Evolutionary conservation across 768 basidiomycete species (phyloP), one percentile per base, ranked within the genome.

Genomic region (Collybia sp.): DNA sequence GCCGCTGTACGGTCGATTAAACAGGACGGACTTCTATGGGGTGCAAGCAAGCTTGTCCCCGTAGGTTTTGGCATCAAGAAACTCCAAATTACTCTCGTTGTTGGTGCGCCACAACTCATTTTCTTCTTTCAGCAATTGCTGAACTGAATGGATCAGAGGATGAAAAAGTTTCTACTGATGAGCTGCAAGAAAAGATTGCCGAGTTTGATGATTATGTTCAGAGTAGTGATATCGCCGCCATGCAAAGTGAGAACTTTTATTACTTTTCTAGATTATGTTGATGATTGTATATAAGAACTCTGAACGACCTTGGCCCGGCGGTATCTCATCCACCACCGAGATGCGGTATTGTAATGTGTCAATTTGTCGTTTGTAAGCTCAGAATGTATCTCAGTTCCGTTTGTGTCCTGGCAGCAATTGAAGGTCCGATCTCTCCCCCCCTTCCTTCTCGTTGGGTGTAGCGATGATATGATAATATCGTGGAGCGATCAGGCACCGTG

Each of bases 21-120:
- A 66, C 71, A 80, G 72, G 85, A 88, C 34, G 96, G 96, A 61
- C 86, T 99, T 47, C 79, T 97, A 41, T 99, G 96, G 96, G 95
- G 96, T 66, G 79, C 81, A 35, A 89, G 86, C 70, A 94, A 92
- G 70, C 76, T 97, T 43, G 93, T 97, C 42, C 73, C 94, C 40
- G 82, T 97, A 56, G 95, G 93, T 46, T 97, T 85, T 66, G 78
- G 78, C 53, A 94, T 99, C 73, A 84, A 73, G 71, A 99, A 98
- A 75, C 82, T 99, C 48, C 96, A 80, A 62, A 77, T 82, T 47
- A 81, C 71, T 3, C 63, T 80, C n/a, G 77, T 78, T 48, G 66
- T 81, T 42, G 76, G 79, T 81, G 48, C 47, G 77, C 70, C 30
- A 19, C 15, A 37, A 17, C 36, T 30, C 30, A 31, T 38, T 39